Conservation (phyloP, 2,329 filamentous ascomycete genomes). For the Aspergillus versicolor region DNA sequence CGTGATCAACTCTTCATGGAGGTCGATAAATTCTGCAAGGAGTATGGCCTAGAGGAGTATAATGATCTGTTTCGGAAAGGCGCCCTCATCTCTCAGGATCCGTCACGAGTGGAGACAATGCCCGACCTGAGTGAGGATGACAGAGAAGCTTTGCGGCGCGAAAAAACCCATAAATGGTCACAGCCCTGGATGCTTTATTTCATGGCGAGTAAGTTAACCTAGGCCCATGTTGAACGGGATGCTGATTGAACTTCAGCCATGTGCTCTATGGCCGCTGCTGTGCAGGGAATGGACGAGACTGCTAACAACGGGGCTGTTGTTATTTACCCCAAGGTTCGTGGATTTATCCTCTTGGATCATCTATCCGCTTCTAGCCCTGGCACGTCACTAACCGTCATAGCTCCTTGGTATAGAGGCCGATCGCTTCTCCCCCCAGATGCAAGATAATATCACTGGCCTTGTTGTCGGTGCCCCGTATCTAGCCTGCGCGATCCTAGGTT, state of each 20-base stretch:
- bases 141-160: conserved; percentile 41
- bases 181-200: conserved; percentile 52
- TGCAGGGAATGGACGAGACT: conserved; percentile 55
- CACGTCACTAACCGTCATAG: background rate
- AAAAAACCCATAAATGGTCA: conserved; percentile 52
- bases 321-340: conserved; percentile 32
- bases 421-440: conserved; percentile 16
- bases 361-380: background rate
- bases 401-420: conserved; percentile 15
- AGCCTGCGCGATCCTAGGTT: conserved; percentile 45
- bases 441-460: conserved; percentile 41
- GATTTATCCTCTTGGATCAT: no score
- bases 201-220: conserved; percentile 33
- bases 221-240: background rate
- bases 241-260: conserved; percentile 30
- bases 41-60: conserved; percentile 50
- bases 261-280: conserved; percentile 55
- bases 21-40: conserved; percentile 54
- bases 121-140: conserved; percentile 48
- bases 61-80: conserved; percentile 52
- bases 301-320: conserved; percentile 49
- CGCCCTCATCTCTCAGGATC: conserved; percentile 53
- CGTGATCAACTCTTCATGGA: conserved; percentile 53
- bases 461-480: conserved; percentile 49
- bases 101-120: conserved; percentile 50